Evolutionary conservation across 495 filamentous ascomycete species (phyloP).

Genomic region (Platismatia glauca): DNA sequence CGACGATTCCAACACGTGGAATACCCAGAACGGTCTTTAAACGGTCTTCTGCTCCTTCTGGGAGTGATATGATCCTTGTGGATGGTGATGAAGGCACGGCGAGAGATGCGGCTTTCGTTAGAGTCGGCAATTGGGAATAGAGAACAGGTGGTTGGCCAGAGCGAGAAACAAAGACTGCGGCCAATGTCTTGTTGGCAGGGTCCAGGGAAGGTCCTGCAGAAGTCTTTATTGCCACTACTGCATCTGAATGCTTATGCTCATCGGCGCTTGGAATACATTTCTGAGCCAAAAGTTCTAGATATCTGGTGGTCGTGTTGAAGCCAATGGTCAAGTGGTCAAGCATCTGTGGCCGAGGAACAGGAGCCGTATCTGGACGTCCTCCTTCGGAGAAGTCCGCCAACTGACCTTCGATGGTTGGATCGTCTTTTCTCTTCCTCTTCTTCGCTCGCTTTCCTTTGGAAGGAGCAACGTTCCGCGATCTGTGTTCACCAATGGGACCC

Average conservation of each 20-base stretch:
- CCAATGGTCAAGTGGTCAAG: constrained; percentile 48
- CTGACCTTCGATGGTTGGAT: constrained; percentile 3
- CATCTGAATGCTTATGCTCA: background rate
- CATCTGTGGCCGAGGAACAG: background rate
- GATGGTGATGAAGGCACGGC: constrained; percentile 28
- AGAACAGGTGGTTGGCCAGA: constrained; percentile 42
- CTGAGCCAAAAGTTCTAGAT: constrained; percentile 38
- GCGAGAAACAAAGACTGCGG: constrained; percentile 45
- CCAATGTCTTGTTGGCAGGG: constrained; percentile 23
- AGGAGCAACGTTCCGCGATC: constrained; percentile 34
- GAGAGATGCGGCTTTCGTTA: constrained; percentile 44
- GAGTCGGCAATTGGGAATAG: constrained; percentile 52
- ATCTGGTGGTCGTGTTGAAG: constrained; percentile 46
- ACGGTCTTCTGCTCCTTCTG: constrained; percentile 41
- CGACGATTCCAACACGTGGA: constrained; percentile 51
- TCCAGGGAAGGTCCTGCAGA: background rate
- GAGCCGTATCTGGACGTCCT: background rate
- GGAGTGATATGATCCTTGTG: constrained; percentile 47
- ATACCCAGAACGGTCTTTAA: constrained; percentile 44
- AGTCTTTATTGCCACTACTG: background rate
- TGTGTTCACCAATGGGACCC: constrained; percentile 46
- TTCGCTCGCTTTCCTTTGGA: constrained; percentile 46
- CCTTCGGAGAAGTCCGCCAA: background rate
- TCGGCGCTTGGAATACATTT: background rate
- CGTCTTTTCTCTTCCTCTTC: constrained; percentile 25